Evolutionary conservation across 148 eudicot species (phyloP).

Genomic region (Pharnaceum exiguum): DNA sequence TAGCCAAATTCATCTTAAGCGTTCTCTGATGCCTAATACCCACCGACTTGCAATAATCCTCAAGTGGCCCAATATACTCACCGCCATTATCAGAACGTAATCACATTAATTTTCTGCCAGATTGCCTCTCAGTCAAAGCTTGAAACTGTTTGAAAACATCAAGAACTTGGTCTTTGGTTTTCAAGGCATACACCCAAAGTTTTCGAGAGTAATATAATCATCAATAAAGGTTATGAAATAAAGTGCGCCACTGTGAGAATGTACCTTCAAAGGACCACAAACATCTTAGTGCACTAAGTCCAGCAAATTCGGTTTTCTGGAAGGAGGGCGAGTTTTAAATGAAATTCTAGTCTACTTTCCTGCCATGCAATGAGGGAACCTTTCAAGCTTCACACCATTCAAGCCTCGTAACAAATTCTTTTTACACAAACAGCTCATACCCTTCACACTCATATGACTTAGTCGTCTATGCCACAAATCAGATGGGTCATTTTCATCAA

Average conservation of each 20-base stretch:
- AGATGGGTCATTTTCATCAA: not conserved
- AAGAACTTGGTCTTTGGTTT: not conserved
- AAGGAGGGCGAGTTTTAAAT: slow-evolving; percentile 4
- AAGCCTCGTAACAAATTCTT: not conserved
- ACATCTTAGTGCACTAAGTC: slow-evolving; percentile 9
- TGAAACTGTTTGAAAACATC: slow-evolving; percentile 5
- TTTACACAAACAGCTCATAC: not conserved
- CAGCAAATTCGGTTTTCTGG: slow-evolving; percentile 2
- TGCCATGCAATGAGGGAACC: not conserved
- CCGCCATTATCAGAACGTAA: slow-evolving; percentile 2
- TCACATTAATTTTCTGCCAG: not conserved
- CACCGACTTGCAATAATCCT: slow-evolving; percentile 3
- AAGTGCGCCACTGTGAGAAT: slow-evolving; percentile 5
- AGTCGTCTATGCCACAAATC: not conserved
- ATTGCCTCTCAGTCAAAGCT: not conserved
- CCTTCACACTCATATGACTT: not conserved
- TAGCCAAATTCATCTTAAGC: slow-evolving; percentile 7
- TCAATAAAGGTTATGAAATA: slow-evolving; percentile 11
- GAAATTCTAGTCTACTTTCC: slow-evolving; percentile 5
- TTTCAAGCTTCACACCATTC: not conserved
- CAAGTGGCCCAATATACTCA: slow-evolving; percentile 2
- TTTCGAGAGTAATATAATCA: slow-evolving; percentile 1
- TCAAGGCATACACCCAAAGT: not conserved
- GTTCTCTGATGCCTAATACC: slow-evolving; percentile 9
- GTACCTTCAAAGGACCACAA: slow-evolving; percentile 9